Percentiles rank a stretch among this genome's conserved stretches.
These are phyloP conservation scores for Penicillium parvum DNA, from an alignment of 495 filamentous ascomycete species.

Conservation along the genomic window DNA sequence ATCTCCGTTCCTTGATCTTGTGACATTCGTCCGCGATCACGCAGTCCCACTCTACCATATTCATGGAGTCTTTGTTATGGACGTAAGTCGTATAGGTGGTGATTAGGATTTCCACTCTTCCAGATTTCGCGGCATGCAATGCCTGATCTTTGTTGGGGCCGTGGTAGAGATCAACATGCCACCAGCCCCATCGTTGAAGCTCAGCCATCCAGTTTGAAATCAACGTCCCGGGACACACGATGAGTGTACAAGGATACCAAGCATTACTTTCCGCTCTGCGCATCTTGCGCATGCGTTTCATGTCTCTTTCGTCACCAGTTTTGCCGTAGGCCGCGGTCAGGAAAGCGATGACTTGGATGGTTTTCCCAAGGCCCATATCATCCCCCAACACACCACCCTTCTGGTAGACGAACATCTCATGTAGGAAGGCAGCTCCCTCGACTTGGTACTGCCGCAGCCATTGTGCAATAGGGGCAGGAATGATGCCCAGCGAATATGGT, in stretches of 20 bases:
- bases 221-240: constrained; percentile 83
- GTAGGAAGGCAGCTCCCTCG: constrained; percentile 78
- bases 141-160: constrained; percentile 68
- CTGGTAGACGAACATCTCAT: constrained; percentile 87
- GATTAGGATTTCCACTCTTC: constrained; percentile 80
- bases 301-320: constrained; percentile 84
- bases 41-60: constrained; percentile 89
- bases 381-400: constrained; percentile 88
- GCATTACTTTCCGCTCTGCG: constrained; percentile 46
- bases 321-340: constrained; percentile 92
- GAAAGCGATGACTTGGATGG: constrained; percentile 94
- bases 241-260: constrained; percentile 86
- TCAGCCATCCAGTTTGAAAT: constrained; percentile 91
- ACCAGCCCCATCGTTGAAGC: constrained; percentile 89
- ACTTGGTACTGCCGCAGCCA: constrained; percentile 92
- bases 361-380: constrained; percentile 98
- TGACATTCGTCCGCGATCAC: constrained; percentile 98
- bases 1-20: constrained; percentile 72
- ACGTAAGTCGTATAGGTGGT: constrained; percentile 92
- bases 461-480: constrained; percentile 88
- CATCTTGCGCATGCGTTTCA: constrained; percentile 89
- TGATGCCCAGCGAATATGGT: constrained; percentile 70
- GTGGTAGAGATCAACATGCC: constrained; percentile 82
- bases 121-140: constrained; percentile 67
- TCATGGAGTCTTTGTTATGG: constrained; percentile 67